Base-by-base conservation (phyloP, 495 filamentous ascomycete species). In the Penicillium lagena region DNA sequence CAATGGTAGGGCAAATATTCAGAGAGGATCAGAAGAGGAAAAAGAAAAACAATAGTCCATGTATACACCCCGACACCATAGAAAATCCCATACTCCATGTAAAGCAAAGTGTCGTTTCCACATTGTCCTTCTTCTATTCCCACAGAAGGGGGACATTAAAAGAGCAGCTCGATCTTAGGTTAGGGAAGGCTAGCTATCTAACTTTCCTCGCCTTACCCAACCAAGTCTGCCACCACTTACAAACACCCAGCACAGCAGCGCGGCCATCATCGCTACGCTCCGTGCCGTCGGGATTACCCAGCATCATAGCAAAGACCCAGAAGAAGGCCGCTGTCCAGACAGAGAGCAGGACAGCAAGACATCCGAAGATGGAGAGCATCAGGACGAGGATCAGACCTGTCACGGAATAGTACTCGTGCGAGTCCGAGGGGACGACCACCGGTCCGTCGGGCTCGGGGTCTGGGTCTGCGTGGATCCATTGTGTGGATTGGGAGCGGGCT, bases 211-310 rank as follows among this genome's bases (percentile, higher is more conserved):
- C 67, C 52, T 66, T 72, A 33, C 60, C 48, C 31, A 84, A 58
- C 75, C 76, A 82, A 29, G 59, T 62, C 48, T 80, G 78, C 81
- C 81, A 85, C 76, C 78, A 83, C 38, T 60, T 59, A 50, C 75
- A 65, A 46, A 85, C 76, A 5, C 72, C 73, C 14, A 85, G 60
- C 9, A 85, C 79, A 7, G 79, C 75, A 1, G 76, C 71, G 30
- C 74, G 68, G 8, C 81, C 81, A 49, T 83, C 81, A 43, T 83
- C 78, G 39, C 72, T 73, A 34, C 75, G 69, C 49, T 81, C 81
- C 39, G 73, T 76, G n/a, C 78, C 78, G 32, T 80, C 77, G 31
- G 79, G 80, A 54, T 83, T 78, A 1, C 81, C 81, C 33, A 85
- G 56, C 9, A 84, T 70, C 53, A 71, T 72, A 22, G 80, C 70